Conservation (phyloP, 345 rosid genomes). For the Garcia nutans region DNA sequence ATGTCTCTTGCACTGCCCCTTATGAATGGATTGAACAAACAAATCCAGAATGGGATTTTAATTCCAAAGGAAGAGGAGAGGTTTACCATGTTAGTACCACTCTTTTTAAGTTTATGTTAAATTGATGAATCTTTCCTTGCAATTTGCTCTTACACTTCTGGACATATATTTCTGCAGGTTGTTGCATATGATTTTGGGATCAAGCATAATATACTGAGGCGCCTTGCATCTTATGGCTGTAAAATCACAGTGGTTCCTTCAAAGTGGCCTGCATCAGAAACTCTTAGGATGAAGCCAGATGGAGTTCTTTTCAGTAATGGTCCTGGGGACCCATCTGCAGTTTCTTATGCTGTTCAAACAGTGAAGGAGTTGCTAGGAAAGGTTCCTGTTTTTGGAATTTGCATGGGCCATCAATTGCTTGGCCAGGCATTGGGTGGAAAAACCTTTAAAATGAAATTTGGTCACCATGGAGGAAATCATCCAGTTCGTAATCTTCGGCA, state of each 20-base stretch:
- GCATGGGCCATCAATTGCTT: constrained; percentile 97
- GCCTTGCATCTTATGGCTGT: constrained; percentile 80
- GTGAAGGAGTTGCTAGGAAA: constrained; percentile 80
- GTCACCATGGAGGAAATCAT: constrained; percentile 98
- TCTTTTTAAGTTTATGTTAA: constrained; percentile 10
- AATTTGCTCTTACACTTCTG: constrained; percentile 16
- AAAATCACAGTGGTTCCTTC: constrained; percentile 90
- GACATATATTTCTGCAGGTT: constrained; percentile 45
- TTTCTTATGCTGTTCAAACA: constrained; percentile 87
- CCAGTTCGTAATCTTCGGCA: constrained; percentile 70
- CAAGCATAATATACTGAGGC: constrained; percentile 88
- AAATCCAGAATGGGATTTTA: constrained; percentile 77
- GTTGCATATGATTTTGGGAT: constrained; percentile 90
- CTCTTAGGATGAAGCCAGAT: constrained; percentile 78
- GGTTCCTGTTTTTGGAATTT: constrained; percentile 91
- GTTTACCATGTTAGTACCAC: constrained; percentile 52
- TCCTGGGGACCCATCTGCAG: constrained; percentile 98
- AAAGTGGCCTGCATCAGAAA: constrained; percentile 80
- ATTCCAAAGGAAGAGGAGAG: constrained; percentile 39
- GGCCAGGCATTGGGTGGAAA: constrained; percentile 97
- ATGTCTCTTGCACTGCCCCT: constrained; percentile 68
- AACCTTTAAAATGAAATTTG: constrained; percentile 97
- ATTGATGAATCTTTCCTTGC: constrained; percentile 11
- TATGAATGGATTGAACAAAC: constrained; percentile 83
- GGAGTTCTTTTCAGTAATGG: constrained; percentile 98